Conservation (phyloP, 2,329 filamentous ascomycete species). For the Microdochium bolleyi region DNA sequence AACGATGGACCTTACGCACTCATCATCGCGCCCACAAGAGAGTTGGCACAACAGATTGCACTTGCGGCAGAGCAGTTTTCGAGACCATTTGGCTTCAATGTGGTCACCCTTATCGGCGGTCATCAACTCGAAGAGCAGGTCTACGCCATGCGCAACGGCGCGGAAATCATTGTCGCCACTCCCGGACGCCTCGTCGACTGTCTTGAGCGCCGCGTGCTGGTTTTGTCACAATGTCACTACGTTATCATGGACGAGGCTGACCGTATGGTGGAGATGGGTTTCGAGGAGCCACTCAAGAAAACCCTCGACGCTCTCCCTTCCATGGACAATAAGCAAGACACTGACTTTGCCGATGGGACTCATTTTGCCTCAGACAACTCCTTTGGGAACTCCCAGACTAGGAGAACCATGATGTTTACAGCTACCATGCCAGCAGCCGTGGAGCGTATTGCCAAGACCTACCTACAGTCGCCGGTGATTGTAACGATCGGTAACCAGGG, state of each 20-base stretch:
- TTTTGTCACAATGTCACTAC: conserved; percentile 94
- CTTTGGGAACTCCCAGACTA: conserved; percentile 69
- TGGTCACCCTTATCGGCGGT: conserved; percentile 96
- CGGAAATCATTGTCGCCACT: conserved; percentile 97
- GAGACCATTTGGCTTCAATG: conserved; percentile 80
- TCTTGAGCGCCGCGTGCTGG: conserved; percentile 85
- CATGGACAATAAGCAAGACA: conserved; percentile 90
- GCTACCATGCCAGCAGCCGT: conserved; percentile 93
- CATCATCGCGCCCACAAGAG: conserved; percentile 91
- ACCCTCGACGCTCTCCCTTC: conserved; percentile 93
- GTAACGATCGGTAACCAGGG: conserved; percentile 92
- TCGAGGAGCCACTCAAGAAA: conserved; percentile 95
- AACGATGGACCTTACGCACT: conserved; percentile 97
- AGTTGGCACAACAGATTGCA: conserved; percentile 96
- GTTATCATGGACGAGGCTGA: conserved; percentile 99
- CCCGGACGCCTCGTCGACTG: conserved; percentile 95
- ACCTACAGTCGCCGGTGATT: conserved; percentile 84
- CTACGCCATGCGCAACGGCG: conserved; percentile 81
- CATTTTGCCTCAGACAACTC: conserved; percentile 76
- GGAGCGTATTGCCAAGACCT: conserved; percentile 95
- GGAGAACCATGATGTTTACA: conserved; percentile 99
- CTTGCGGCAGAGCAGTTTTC: conserved; percentile 91
- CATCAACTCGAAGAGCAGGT: conserved; percentile 92
- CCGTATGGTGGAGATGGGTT: conserved; percentile 97
- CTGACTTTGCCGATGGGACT: conserved; percentile 81